phyloP scores from a whole-genome alignment of 148 eudicot genomes.

The Gaultheria prostrata region DNA sequence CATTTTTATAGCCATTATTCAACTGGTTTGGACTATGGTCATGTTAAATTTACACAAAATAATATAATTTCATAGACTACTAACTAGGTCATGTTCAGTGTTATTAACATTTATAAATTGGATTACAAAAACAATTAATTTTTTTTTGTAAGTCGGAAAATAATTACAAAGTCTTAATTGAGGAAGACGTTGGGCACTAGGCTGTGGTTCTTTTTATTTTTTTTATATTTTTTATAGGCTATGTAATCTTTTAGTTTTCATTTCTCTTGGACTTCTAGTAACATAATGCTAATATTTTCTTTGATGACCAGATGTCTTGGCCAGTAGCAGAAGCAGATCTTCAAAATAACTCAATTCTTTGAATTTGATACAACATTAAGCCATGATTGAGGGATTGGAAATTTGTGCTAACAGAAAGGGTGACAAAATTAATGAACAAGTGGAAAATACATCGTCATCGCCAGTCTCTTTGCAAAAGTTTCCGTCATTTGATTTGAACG shows the following conservation, averaged over 20 bases:
- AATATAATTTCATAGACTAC: not conserved
- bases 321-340: not conserved
- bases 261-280: not conserved
- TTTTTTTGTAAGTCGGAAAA: no score
- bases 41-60: not conserved
- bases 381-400: conserved; percentile 16
- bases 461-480: conserved; percentile 22
- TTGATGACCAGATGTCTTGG: not conserved
- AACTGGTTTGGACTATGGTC: not conserved
- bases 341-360: not conserved
- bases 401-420: not conserved
- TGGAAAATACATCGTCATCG: conserved; percentile 18
- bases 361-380: not conserved
- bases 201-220: not conserved
- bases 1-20: not conserved
- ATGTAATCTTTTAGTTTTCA: not conserved
- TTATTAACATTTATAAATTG: not conserved
- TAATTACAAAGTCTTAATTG: no score
- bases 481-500: conserved; percentile 40
- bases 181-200: not conserved
- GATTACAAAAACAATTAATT: no score
- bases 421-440: conserved; percentile 16
- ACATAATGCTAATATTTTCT: not conserved
- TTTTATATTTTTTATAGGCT: not conserved
- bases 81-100: not conserved